Evolutionary conservation across 2,329 filamentous ascomycete genomes (phyloP).

Genomic region (Gyromitra esculenta): DNA sequence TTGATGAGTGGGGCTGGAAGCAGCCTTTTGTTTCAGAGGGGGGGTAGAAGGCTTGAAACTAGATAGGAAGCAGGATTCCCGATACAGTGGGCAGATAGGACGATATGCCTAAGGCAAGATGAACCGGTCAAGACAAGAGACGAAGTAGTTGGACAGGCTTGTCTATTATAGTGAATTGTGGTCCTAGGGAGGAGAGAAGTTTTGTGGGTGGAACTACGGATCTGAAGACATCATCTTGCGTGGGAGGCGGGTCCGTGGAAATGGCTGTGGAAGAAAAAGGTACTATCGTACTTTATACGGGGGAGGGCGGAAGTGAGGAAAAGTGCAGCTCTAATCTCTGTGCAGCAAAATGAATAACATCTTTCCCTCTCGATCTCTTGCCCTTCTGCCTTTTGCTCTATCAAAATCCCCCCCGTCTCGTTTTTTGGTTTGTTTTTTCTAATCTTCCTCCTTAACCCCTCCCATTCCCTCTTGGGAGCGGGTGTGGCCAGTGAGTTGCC

Average conservation of each 20-base stretch:
- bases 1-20: constrained; percentile 25
- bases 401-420: constrained; percentile 31
- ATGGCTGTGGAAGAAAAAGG: constrained; percentile 46
- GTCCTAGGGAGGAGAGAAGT: constrained; percentile 25
- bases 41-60: constrained; percentile 20
- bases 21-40: constrained; percentile 29
- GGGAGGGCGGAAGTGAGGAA: constrained; percentile 34
- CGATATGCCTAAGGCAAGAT: constrained; percentile 20
- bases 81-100: constrained; percentile 24
- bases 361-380: constrained; percentile 42
- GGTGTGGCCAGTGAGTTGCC: constrained; percentile 38
- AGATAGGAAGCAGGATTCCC: constrained; percentile 9
- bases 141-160: constrained; percentile 24
- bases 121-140: constrained; percentile 17
- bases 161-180: constrained; percentile 47
- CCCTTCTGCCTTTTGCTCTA: constrained; percentile 27
- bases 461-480: constrained; percentile 28
- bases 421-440: constrained; percentile 34
- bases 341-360: constrained; percentile 42
- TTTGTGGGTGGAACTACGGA: constrained; percentile 45
- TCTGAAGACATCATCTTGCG: constrained; percentile 43
- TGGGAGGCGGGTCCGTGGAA: constrained; percentile 42
- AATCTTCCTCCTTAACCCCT: constrained; percentile 28
- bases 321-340: constrained; percentile 51
- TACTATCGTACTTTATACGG: constrained; percentile 49